Conservation (phyloP, 2,329 filamentous ascomycete species). For the Fusarium verticillioides region DNA sequence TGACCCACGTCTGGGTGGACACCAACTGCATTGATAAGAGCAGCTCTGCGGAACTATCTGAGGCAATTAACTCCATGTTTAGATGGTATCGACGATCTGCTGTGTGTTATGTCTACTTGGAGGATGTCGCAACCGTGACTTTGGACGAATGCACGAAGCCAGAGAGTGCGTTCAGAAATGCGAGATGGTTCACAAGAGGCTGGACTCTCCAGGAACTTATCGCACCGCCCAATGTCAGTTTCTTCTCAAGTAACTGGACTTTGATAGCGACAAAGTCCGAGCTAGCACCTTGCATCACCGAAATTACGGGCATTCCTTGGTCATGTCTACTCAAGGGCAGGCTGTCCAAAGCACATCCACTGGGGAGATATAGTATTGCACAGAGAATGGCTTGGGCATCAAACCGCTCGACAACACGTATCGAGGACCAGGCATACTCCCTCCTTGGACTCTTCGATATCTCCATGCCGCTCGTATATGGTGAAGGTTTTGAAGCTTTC, state of each 20-base stretch:
- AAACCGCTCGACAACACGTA: fast-evolving
- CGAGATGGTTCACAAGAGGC: neutral
- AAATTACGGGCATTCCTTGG: neutral
- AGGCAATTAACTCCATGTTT: neutral
- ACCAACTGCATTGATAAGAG: neutral
- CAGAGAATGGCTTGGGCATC: neutral
- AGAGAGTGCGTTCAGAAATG: neutral
- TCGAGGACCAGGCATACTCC: neutral
- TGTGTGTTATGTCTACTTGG: neutral
- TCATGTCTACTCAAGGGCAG: neutral
- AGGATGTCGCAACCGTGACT: neutral
- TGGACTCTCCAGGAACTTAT: neutral
- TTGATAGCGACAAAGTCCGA: fast-evolving
- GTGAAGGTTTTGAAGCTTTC: fast-evolving
- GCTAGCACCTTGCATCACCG: neutral
- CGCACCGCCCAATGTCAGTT: fast-evolving
- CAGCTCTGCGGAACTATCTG: neutral
- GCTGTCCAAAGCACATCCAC: neutral
- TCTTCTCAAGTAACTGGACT: neutral
- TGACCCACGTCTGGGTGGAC: neutral
- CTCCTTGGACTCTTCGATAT: neutral
- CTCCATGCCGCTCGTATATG: fast-evolving
- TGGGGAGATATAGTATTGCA: neutral
- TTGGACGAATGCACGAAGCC: neutral
- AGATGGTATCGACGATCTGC: neutral